phyloP scores from a whole-genome alignment of 2,329 filamentous ascomycete species.

The Aspergillus sojae region DNA sequence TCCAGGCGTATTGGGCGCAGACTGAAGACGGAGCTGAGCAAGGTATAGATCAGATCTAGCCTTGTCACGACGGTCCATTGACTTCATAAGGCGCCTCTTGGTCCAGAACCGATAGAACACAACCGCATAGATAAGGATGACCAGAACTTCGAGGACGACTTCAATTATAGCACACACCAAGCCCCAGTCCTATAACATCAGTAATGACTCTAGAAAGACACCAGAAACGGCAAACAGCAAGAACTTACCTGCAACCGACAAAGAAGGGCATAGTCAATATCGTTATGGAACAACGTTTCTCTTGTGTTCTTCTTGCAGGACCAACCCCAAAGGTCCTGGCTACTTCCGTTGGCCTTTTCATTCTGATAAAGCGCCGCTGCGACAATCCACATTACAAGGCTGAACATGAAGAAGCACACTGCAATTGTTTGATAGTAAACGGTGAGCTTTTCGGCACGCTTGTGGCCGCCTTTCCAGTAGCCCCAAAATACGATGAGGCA shows the following conservation, averaged over 20 bases:
- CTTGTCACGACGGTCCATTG: conserved; percentile 93
- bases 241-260: conserved; percentile 78
- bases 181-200: conserved; percentile 71
- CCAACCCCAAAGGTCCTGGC: conserved; percentile 97
- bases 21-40: conserved; percentile 79
- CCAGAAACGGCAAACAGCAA: neutral
- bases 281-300: conserved; percentile 72
- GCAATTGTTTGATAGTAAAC: conserved; percentile 96
- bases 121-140: conserved; percentile 88
- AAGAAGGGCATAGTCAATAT: conserved; percentile 85
- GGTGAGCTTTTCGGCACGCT: conserved; percentile 85
- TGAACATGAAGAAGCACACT: conserved; percentile 90
- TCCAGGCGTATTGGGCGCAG: conserved; percentile 91
- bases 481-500: conserved; percentile 79
- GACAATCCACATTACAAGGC: conserved; percentile 87
- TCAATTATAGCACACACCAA: conserved; percentile 98
- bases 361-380: conserved; percentile 84
- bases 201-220: conserved; percentile 18
- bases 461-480: conserved; percentile 87
- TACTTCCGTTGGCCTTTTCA: conserved; percentile 69
- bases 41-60: conserved; percentile 95
- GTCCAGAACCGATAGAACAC: conserved; percentile 98
- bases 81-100: conserved; percentile 92
- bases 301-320: conserved; percentile 89
- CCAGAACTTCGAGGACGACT: conserved; percentile 86